These are phyloP conservation scores for Podosphaera xanthii DNA, from an alignment of 2,329 filamentous ascomycete genomes.

Conservation along the genomic window DNA sequence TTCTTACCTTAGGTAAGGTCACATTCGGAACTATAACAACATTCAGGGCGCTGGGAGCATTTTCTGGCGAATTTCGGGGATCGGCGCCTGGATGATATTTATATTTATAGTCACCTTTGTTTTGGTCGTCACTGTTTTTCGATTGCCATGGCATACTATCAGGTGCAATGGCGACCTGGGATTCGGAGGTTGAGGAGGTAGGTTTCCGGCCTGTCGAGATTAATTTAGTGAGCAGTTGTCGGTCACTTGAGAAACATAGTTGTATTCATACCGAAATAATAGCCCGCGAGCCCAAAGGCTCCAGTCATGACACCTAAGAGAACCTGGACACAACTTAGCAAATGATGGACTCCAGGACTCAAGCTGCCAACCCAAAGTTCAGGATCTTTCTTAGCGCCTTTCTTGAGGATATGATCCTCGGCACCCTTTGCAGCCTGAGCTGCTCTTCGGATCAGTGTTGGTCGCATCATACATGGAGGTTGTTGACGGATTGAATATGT, in stretches of 20 bases:
- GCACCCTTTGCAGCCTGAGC: constrained; percentile 21
- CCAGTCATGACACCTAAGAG: constrained; percentile 78
- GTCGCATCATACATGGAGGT: constrained; percentile 2
- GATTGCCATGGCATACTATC: constrained; percentile 83
- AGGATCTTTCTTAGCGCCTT: constrained; percentile 45
- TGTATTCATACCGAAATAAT: constrained; percentile 47
- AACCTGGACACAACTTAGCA: constrained; percentile 31
- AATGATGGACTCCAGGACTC: constrained; percentile 10
- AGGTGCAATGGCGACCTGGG: constrained; percentile 47
- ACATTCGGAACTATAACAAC: constrained; percentile 85
- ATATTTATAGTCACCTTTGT: constrained; percentile 33
- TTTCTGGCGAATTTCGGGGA: constrained; percentile 47
- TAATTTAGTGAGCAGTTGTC: constrained; percentile 7
- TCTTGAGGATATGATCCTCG: constrained; percentile 26
- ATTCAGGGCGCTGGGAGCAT: constrained; percentile 89
- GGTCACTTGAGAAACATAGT: constrained; percentile 1
- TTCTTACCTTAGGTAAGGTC: constrained; percentile 60
- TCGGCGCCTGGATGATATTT: constrained; percentile 40
- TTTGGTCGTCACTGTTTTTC: constrained; percentile 33
- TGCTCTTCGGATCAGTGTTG: constrained; percentile 11
- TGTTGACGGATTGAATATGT: too few relatives aligned
- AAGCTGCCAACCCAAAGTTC: constrained; percentile 41
- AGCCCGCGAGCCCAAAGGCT: constrained; percentile 71
- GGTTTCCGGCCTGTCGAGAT: constrained; percentile 47
- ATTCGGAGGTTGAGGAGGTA: constrained; percentile 65